Conservation (phyloP, 768 basidiomycete genomes). For the Tulasnella sp. region DNA sequence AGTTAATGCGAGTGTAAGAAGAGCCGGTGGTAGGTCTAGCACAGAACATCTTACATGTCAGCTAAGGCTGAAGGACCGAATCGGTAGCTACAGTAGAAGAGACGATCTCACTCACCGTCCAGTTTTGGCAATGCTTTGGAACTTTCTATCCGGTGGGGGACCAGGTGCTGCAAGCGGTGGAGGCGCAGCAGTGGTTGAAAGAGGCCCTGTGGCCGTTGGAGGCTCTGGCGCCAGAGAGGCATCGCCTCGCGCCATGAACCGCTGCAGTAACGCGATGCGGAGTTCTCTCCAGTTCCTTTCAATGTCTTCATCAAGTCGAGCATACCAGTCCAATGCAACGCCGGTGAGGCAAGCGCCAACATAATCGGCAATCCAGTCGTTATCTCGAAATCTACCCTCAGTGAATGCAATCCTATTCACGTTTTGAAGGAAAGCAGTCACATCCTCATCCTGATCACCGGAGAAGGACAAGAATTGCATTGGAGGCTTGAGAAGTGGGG, state of each 20-base stretch:
- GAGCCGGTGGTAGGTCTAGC: no score
- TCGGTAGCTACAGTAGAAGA: no score
- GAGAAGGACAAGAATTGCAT: not conserved
- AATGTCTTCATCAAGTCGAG: not conserved
- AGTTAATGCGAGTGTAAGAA: no score
- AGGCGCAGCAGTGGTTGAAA: no score
- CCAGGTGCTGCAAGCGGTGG: no score
- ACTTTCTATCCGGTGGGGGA: no score
- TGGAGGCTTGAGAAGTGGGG: no score
- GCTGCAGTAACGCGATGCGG: not conserved
- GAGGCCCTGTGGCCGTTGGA: not conserved
- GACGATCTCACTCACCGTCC: no score
- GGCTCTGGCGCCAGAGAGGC: not conserved
- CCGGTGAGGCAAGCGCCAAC: not conserved
- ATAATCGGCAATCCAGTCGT: conserved; percentile 1
- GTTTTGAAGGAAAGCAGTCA: not conserved
- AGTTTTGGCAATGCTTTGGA: no score
- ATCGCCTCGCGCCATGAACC: not conserved
- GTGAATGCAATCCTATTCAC: not conserved
- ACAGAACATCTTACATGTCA: no score
- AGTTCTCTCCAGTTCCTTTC: conserved; percentile 1
- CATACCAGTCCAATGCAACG: conserved; percentile 3
- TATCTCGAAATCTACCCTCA: not conserved
- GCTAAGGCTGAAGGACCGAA: no score
- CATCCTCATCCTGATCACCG: not conserved